Conservation (phyloP, 768 basidiomycete genomes). For the Suillus tomentosus region DNA sequence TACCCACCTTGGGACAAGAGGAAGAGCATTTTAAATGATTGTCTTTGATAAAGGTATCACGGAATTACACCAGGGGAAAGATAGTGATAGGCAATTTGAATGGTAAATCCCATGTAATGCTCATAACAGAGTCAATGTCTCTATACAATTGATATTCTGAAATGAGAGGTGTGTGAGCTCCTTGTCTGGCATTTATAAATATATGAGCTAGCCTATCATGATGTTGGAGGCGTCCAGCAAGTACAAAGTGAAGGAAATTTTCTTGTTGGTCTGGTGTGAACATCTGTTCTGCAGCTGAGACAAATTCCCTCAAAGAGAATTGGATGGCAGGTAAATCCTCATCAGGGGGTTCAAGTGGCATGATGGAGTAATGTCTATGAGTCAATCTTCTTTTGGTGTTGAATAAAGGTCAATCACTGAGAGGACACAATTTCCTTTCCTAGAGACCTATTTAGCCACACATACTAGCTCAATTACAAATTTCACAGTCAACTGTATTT, state of each 20-base stretch:
- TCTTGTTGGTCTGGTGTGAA: background rate
- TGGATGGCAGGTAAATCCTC: background rate
- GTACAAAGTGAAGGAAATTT: background rate
- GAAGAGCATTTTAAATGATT: background rate
- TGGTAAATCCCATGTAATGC: no score
- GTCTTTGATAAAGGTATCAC: background rate
- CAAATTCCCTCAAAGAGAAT: background rate
- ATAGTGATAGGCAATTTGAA: background rate
- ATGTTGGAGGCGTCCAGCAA: background rate
- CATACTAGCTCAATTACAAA: no score
- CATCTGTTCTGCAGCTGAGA: no score
- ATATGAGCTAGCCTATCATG: background rate
- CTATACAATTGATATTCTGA: background rate
- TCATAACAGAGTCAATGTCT: background rate
- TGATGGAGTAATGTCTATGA: background rate
- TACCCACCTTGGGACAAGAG: background rate
- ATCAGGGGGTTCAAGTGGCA: background rate
- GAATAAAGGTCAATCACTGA: no score
- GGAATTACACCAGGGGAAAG: background rate
- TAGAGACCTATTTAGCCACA: no score
- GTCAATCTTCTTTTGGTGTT: no score
- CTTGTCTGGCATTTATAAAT: background rate
- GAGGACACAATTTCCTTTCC: no score
- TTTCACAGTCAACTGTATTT: no score
- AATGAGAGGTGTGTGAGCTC: background rate